These are phyloP conservation scores for Aspergillus sp. DNA, from an alignment of 2,329 filamentous ascomycete genomes.

Conservation along the genomic window DNA sequence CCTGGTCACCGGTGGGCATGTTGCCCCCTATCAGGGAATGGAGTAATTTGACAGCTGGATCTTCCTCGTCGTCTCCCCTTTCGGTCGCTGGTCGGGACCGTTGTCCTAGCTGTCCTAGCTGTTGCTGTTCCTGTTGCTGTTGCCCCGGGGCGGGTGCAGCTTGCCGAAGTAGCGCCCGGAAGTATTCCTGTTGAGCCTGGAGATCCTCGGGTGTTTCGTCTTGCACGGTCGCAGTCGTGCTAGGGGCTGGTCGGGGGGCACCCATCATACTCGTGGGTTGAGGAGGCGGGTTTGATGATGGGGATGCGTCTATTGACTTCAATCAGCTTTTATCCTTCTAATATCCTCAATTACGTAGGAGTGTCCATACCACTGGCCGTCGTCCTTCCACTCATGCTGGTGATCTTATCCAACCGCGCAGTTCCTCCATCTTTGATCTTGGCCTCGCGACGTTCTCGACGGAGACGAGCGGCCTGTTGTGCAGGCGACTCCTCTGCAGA, in stretches of 20 bases:
- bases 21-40: constrained; percentile 28
- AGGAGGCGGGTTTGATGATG: constrained; percentile 19
- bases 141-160: constrained; percentile 11
- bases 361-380: constrained; percentile 21
- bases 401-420: constrained; percentile 55
- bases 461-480: constrained; percentile 48
- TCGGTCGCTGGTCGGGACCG: no score
- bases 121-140: constrained; percentile 3
- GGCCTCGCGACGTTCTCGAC: constrained; percentile 55
- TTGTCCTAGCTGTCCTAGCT: not conserved
- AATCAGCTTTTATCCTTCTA: no score
- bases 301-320: constrained; percentile 10
- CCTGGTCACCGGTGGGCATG: constrained; percentile 17
- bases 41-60: constrained; percentile 31
- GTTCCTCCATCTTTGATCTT: constrained; percentile 53
- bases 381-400: constrained; percentile 48
- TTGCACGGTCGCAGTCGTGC: constrained; percentile 12
- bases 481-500: constrained; percentile 39
- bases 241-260: constrained; percentile 9
- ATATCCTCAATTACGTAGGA: no score
- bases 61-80: constrained; percentile 16
- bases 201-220: constrained; percentile 26
- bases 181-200: constrained; percentile 35
- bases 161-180: constrained; percentile 35
- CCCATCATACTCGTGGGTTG: constrained; percentile 4